Conservation (phyloP, 2,329 filamentous ascomycete genomes). For the Calycina herbarum region DNA sequence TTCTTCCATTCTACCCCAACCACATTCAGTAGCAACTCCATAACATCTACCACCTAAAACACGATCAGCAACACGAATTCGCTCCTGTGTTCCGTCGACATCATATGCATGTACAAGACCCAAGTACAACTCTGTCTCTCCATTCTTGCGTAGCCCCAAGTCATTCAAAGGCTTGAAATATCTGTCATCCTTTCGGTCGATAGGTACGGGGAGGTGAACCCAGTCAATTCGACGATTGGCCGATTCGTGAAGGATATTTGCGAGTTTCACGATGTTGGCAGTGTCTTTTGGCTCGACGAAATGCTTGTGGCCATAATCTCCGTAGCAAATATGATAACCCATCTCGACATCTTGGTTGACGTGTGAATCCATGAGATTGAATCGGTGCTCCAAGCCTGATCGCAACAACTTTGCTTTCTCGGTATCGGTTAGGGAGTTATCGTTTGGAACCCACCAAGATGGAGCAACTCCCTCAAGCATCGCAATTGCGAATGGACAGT, state of each 20-base stretch:
- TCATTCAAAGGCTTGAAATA: conserved; percentile 43
- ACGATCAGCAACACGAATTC: conserved; percentile 40
- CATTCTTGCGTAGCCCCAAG: conserved; percentile 31
- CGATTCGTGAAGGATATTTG: conserved; percentile 35
- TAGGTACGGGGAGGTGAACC: conserved; percentile 48
- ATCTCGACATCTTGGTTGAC: conserved; percentile 42
- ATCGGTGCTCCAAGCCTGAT: conserved; percentile 39
- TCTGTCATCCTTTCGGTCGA: conserved; percentile 38
- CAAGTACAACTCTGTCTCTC: conserved; percentile 41
- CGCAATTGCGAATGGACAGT: conserved; percentile 32
- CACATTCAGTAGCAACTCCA: conserved; percentile 45
- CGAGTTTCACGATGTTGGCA: conserved; percentile 40
- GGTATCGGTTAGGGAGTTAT: neutral
- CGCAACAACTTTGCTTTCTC: conserved; percentile 25
- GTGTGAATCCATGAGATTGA: conserved; percentile 35
- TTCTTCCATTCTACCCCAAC: conserved; percentile 37
- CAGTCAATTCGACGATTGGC: conserved; percentile 40
- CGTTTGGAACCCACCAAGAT: conserved; percentile 36
- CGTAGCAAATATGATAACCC: conserved; percentile 50
- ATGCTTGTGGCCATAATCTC: conserved; percentile 46
- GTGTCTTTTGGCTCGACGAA: conserved; percentile 43
- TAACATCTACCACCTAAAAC: conserved; percentile 35
- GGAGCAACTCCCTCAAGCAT: conserved; percentile 29
- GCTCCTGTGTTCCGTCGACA: conserved; percentile 40
- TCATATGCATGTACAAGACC: conserved; percentile 44